A percentile compares a stretch with the other conserved stretches of the same genome.
phyloP scores from a whole-genome alignment of 495 filamentous ascomycete species.

The Friedmanniomyces endolithicus region DNA sequence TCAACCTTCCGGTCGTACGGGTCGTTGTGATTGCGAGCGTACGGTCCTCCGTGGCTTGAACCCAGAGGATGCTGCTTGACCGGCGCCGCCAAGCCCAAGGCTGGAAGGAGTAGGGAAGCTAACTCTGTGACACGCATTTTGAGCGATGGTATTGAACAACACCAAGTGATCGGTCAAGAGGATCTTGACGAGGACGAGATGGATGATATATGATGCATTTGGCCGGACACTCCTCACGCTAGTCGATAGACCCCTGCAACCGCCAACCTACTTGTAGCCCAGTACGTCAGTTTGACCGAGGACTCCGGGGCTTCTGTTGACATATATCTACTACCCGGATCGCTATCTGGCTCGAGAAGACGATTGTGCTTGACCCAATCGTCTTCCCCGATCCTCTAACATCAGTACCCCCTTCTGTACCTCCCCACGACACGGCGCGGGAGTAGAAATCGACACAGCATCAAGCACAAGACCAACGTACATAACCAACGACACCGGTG shows the following conservation, averaged over 20 bases:
- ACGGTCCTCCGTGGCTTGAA: slow-evolving; percentile 24
- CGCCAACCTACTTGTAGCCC: not conserved
- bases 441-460: no score
- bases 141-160: not conserved
- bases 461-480: no score
- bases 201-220: not conserved
- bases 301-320: no score
- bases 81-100: slow-evolving; percentile 18
- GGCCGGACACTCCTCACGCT: not conserved
- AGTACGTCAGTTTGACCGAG: slow-evolving; percentile 5
- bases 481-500: not conserved
- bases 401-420: no score
- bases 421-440: no score
- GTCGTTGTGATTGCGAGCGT: slow-evolving; percentile 33
- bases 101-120: slow-evolving; percentile 10
- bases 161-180: not conserved
- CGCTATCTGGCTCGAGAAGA: not conserved
- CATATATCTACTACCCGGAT: not conserved
- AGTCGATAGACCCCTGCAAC: not conserved
- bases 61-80: slow-evolving; percentile 33
- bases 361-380: no score
- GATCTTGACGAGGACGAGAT: not conserved
- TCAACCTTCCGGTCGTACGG: slow-evolving; percentile 44
- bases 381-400: not conserved
- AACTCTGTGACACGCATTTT: slow-evolving; percentile 7